Base-by-base conservation (phyloP, 768 basidiomycete species). In the Leccinum truebloodii region DNA sequence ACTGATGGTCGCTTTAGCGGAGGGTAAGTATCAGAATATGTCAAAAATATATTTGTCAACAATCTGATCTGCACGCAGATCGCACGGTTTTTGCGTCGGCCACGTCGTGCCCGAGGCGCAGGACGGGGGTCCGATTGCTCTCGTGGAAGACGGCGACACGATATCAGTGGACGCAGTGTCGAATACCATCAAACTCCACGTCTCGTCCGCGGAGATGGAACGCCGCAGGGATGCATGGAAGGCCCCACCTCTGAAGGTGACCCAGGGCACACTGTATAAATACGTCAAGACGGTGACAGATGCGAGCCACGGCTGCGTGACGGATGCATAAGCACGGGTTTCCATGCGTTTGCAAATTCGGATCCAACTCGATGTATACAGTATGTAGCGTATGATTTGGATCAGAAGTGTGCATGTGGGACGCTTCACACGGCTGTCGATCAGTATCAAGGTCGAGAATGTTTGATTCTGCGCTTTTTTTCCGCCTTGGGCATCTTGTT, bases 1-100 rank as follows among this genome's bases (percentile, higher is more conserved):
- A 99, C 97, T 18, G 96, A 99, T 77, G 97, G 97, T 54, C 87
- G 97, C 65, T 99, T 99, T 81, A 94, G 92, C 73, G 95, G 95
- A 79, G 95, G 95, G 94, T 97, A 69, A 76, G 88, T 81, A 46
- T 59, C 65, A 64, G 56, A 44, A 37, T 60, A 54, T 57, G 20
- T 20, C 20, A 46, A 46, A 2, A n/a, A 46, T 46, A 59, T 37
- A 56, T 57, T 57, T 58, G 59, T 59, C 52, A 50, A 57, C 18
- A 61, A 52, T 48, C 57, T 64, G 55, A 67, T 65, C 70, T 44
- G 20, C 35, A 50, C 59, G 59, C 67, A 95, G 94, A 65, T 96
- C 95, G 50, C 95, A 96, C 77, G 95, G 95, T 18, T 98, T 98
- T 80, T 90, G 90, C 68, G 92, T 98, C 57, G 96, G 96, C 13